phyloP scores from a whole-genome alignment of 2,329 filamentous ascomycete species.

The Beauveria caledonica region DNA sequence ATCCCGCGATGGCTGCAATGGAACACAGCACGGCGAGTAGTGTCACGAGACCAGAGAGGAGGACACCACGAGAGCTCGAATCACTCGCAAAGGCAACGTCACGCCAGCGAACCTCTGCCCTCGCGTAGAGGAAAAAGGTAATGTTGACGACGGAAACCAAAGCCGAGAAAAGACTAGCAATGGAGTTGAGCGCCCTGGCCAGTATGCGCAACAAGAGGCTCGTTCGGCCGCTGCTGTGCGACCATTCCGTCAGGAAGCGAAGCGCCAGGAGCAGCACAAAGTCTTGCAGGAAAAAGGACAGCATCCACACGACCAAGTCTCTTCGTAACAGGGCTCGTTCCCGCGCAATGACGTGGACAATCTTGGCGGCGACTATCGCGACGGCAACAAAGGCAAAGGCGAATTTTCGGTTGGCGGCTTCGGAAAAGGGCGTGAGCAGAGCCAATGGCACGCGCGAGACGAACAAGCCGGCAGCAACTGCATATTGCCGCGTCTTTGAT shows the following conservation, averaged over 20 bases:
- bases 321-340: conserved; percentile 2
- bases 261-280: conserved; percentile 6
- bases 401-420: conserved; percentile 2
- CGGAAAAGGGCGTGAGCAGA: background rate
- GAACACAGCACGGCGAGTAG: conserved; percentile 11
- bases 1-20: conserved; percentile 14
- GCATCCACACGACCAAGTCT: conserved; percentile 9
- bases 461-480: background rate
- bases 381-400: conserved; percentile 10
- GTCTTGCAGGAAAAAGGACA: conserved; percentile 9
- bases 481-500: background rate
- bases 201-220: background rate
- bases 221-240: background rate
- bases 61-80: conserved; percentile 18
- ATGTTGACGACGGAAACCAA: conserved; percentile 15
- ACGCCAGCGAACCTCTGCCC: conserved; percentile 23
- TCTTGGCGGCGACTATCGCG: conserved; percentile 9
- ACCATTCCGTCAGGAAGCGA: conserved; percentile 3
- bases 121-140: conserved; percentile 24
- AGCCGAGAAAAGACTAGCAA: background rate
- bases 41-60: conserved; percentile 20
- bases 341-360: conserved; percentile 6
- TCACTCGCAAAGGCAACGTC: conserved; percentile 20
- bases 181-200: background rate
- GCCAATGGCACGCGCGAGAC: conserved; percentile 1